These are phyloP conservation scores for Clonostachys sp. DNA, from an alignment of 2,329 filamentous ascomycete species.

Conservation along the genomic window DNA sequence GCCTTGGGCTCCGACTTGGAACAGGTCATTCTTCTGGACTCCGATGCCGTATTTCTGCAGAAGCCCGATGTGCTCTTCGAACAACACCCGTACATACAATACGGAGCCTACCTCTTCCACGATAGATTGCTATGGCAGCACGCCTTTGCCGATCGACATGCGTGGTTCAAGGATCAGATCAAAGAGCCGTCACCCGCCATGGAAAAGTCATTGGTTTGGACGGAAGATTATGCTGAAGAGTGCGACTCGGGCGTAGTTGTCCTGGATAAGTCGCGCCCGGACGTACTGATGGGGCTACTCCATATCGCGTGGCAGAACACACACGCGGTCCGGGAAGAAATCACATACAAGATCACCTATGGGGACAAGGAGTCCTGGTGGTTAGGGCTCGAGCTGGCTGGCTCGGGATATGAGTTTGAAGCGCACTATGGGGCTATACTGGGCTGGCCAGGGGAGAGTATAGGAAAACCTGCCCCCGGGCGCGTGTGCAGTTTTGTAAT, in stretches of 20 bases:
- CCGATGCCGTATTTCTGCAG: constrained; percentile 32
- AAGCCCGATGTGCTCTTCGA: constrained; percentile 22
- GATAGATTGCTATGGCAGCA: constrained; percentile 32
- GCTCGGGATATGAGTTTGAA: constrained; percentile 30
- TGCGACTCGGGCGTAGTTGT: constrained; percentile 34
- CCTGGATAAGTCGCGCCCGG: constrained; percentile 28
- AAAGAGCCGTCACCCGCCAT: constrained; percentile 23
- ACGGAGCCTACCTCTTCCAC: constrained; percentile 31
- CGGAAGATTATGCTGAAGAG: constrained; percentile 32
- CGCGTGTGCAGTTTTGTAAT: constrained; percentile 33
- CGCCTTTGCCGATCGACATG: constrained; percentile 21
- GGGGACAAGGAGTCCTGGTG: constrained; percentile 43
- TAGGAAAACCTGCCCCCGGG: constrained; percentile 3
- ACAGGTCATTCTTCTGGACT: constrained; percentile 30
- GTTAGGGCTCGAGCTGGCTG: constrained; percentile 35
- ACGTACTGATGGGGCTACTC: constrained; percentile 29
- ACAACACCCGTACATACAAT: constrained; percentile 20
- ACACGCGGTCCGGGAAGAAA: constrained; percentile 25
- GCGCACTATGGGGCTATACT: constrained; percentile 33
- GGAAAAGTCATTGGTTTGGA: constrained; percentile 28
- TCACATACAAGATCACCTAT: constrained; percentile 33
- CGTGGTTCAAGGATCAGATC: constrained; percentile 31
- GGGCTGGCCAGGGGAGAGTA: constrained; percentile 18
- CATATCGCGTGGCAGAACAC: constrained; percentile 40
- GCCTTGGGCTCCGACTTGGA: constrained; percentile 26